Evolutionary conservation across 768 basidiomycete genomes (phyloP), one percentile per base, ranked within the genome.

Genomic region (Xanthoconium stramineum): DNA sequence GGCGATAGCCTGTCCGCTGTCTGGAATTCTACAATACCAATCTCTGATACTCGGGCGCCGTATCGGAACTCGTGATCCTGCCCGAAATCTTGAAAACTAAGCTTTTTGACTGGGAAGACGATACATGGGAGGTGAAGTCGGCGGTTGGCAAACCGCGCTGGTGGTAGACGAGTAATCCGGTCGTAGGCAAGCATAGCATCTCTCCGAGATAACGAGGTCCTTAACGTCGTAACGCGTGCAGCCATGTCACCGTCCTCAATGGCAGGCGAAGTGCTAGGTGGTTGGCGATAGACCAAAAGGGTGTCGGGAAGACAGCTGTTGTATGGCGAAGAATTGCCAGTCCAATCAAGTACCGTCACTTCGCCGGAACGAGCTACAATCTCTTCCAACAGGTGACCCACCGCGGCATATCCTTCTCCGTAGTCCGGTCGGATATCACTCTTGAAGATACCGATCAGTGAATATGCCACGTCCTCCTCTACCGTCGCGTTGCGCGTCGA

Each of bases 371-470:
- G n/a, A n/a, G n/a, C n/a, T n/a, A n/a, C n/a, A n/a, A n/a, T n/a
- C n/a, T n/a, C n/a, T n/a, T n/a, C n/a, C n/a, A n/a, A n/a, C n/a
- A n/a, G n/a, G n/a, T n/a, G 14, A 53, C 42, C 24, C 2, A 43
- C 11, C 9, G 44, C 29, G 8, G 39, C 52, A 12, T 36, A 9
- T 2, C 55, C 48, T 43, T 52, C 55, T 12, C 60, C 60, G n/a
- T 57, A 61, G 7, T n/a, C n/a, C n/a, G n/a, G n/a, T n/a, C n/a
- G n/a, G n/a, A n/a, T n/a, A n/a, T n/a, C n/a, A n/a, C n/a, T n/a
- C n/a, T n/a, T 50, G 43, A 59, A 59, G 12, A 59, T 50, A 6
- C 58, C 58, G 2, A 59, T 57, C 14, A 59, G 44, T 4, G 49
- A 55, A 6, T 56, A 59, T 4, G 58, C 53, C 5, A 59, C 5